phyloP scores from a whole-genome alignment of 495 filamentous ascomycete species.

The Xylaria bambusicola region DNA sequence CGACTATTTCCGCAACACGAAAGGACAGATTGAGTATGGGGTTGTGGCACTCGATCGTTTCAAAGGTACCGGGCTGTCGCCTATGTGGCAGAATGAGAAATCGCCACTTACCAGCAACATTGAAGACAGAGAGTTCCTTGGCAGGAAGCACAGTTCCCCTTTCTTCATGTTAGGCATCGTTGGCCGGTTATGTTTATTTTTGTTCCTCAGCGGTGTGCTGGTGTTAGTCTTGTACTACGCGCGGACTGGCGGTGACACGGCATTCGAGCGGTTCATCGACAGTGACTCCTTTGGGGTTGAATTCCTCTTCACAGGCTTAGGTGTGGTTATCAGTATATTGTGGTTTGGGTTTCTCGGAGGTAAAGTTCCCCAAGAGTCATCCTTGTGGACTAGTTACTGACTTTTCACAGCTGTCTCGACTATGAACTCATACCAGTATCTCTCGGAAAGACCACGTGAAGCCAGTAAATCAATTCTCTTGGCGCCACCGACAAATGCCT shows the following conservation, averaged over 20 bases:
- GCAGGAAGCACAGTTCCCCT: slow-evolving; percentile 29
- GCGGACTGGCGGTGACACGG: slow-evolving; percentile 34
- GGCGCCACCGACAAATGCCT: slow-evolving; percentile 36
- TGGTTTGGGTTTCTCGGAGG: slow-evolving; percentile 43
- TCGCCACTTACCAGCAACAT: background rate
- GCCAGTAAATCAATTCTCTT: slow-evolving; percentile 39
- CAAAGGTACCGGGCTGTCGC: background rate
- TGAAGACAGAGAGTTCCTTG: background rate
- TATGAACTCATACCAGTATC: slow-evolving; percentile 34
- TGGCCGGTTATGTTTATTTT: slow-evolving; percentile 30
- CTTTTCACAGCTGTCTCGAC: slow-evolving; percentile 20
- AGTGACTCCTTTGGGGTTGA: slow-evolving; percentile 44
- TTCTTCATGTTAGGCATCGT: slow-evolving; percentile 38
- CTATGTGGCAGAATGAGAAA: background rate
- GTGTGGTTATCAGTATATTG: slow-evolving; percentile 44
- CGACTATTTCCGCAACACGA: slow-evolving; percentile 31
- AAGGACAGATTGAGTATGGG: slow-evolving; percentile 38
- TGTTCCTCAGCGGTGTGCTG: slow-evolving; percentile 39
- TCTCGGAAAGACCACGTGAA: slow-evolving; percentile 26
- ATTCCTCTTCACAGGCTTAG: slow-evolving; percentile 46
- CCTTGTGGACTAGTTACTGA: background rate
- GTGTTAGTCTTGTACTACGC: slow-evolving; percentile 47
- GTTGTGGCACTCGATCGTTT: slow-evolving; percentile 28
- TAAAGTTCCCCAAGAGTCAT: slow-evolving; percentile 20
- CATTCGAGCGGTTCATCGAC: slow-evolving; percentile 50